These are phyloP conservation scores for Penicillium lagena DNA, from an alignment of 495 filamentous ascomycete species.

Conservation along the genomic window DNA sequence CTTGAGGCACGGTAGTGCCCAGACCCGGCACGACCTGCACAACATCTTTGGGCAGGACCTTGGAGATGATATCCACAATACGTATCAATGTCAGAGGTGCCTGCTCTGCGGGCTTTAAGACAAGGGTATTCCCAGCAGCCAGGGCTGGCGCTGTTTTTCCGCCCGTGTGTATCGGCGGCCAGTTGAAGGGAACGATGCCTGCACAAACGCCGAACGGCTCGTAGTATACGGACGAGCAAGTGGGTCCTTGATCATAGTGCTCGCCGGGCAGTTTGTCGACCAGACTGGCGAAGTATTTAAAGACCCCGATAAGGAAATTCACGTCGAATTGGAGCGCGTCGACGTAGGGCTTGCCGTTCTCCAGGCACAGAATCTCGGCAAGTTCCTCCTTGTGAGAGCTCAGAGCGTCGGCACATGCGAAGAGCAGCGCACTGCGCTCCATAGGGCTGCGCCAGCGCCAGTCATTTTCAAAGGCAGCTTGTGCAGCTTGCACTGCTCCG, in stretches of 20 bases:
- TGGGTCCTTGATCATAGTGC: constrained; percentile 9
- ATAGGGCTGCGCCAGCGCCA: constrained; percentile 1
- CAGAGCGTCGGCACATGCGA: constrained; percentile 9
- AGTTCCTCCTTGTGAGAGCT: constrained; percentile 8
- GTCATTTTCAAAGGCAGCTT: background rate
- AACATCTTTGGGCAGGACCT: constrained; percentile 4
- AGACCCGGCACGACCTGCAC: constrained; percentile 6
- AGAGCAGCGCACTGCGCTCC: constrained; percentile 4
- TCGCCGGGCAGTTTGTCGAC: constrained; percentile 13
- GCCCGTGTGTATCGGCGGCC: constrained; percentile 8
- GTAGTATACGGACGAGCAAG: background rate
- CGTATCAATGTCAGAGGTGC: constrained; percentile 37
- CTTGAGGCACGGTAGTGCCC: constrained; percentile 1
- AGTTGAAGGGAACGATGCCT: constrained; percentile 12
- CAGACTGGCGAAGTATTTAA: constrained; percentile 10
- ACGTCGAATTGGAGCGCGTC: constrained; percentile 8
- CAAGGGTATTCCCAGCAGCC: constrained; percentile 47
- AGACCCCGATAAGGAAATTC: constrained; percentile 6
- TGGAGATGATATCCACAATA: constrained; percentile 1
- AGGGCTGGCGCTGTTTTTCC: constrained; percentile 45
- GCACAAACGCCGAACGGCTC: constrained; percentile 17
- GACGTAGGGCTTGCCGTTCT: constrained; percentile 14
- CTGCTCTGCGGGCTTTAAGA: constrained; percentile 48
- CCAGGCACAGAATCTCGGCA: constrained; percentile 11
- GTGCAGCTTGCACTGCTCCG: constrained; percentile 3